These are phyloP conservation scores for Fusarium sp. DNA, from an alignment of 2,329 filamentous ascomycete genomes.

Conservation along the genomic window DNA sequence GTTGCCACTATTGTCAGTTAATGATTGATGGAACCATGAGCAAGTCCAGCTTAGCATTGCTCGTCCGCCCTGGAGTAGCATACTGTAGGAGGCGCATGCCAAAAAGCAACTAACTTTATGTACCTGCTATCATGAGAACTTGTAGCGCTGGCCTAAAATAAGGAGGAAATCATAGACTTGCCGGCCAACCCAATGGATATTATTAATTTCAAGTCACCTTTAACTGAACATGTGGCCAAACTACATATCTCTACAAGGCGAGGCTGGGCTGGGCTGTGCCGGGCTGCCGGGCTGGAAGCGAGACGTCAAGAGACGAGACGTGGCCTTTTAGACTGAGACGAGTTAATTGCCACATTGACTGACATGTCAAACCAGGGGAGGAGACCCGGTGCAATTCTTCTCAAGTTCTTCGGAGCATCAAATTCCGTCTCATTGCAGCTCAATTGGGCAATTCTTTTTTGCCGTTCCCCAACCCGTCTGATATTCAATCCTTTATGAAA, in stretches of 20 bases:
- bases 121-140: background rate
- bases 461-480: slow-evolving; percentile 17
- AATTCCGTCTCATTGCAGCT: slow-evolving; percentile 29
- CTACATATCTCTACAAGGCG: background rate
- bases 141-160: background rate
- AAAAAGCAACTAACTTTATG: background rate
- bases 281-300: background rate
- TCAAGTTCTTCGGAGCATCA: slow-evolving; percentile 24
- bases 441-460: slow-evolving; percentile 27
- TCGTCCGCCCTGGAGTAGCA: background rate
- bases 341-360: slow-evolving; percentile 29
- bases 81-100: background rate
- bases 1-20: background rate
- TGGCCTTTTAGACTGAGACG: slow-evolving; percentile 20
- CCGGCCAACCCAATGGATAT: background rate
- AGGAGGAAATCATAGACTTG: background rate
- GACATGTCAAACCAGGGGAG: slow-evolving; percentile 10
- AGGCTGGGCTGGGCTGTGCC: slow-evolving; percentile 23
- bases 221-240: background rate
- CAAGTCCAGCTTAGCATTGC: too few relatives aligned
- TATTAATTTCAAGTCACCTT: slow-evolving; percentile 14
- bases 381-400: background rate
- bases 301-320: slow-evolving; percentile 22
- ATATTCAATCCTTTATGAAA: background rate
- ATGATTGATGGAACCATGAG: background rate